These are phyloP conservation scores for Chytriomyces sp. DNA, from an alignment of 192 early-diverging fungal species.

Conservation along the genomic window DNA sequence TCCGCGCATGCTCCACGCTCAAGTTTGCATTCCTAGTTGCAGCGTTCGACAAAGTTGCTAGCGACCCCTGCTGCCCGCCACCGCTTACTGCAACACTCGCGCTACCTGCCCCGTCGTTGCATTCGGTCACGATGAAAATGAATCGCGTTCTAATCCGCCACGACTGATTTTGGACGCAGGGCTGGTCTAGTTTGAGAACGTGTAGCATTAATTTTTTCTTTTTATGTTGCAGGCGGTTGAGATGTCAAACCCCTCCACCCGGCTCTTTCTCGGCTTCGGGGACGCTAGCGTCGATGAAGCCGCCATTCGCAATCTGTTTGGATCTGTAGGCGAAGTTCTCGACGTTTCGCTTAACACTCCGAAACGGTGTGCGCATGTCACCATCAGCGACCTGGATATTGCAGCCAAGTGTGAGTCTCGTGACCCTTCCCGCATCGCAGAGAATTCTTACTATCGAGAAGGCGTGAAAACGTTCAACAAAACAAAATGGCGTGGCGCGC, in stretches of 20 bases:
- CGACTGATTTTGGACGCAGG: too few relatives aligned
- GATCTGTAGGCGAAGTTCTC: neutral
- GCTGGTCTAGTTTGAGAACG: too few relatives aligned
- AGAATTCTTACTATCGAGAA: neutral
- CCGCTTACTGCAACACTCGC: too few relatives aligned
- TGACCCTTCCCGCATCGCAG: neutral
- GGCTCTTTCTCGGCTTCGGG: neutral
- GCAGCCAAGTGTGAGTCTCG: neutral
- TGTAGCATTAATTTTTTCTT: too few relatives aligned
- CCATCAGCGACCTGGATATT: neutral
- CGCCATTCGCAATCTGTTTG: neutral
- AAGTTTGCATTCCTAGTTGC: too few relatives aligned
- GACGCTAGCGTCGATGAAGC: neutral
- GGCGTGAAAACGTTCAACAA: neutral
- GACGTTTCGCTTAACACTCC: neutral
- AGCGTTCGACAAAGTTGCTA: too few relatives aligned
- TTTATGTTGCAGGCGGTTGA: neutral
- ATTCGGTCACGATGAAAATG: too few relatives aligned
- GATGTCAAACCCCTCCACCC: neutral
- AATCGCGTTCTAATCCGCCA: too few relatives aligned
- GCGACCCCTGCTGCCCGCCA: too few relatives aligned
- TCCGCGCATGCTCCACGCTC: too few relatives aligned
- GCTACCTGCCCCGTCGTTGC: too few relatives aligned
- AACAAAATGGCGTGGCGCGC: slow-evolving; percentile 11
- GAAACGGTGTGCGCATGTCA: neutral